Evolutionary conservation across 495 filamentous ascomycete genomes (phyloP), one percentile per base, ranked within the genome.

Genomic region (Xylaria intraflava): DNA sequence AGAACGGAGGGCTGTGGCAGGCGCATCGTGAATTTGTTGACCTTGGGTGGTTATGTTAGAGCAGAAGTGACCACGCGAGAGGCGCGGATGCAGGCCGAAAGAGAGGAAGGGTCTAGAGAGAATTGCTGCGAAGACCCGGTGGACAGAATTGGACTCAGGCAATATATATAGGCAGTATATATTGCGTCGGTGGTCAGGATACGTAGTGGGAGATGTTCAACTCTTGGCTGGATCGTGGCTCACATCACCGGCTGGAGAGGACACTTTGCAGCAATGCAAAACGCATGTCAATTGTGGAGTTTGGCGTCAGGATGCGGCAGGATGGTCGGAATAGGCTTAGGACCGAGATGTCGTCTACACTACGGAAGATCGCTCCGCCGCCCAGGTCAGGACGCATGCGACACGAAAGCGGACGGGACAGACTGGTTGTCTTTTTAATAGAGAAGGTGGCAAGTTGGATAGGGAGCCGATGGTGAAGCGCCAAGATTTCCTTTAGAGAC

Each of bases 11-110:
- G 45, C 46, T 42, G 56, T n/a, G 55, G 50, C 53, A 72, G 51
- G 61, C 72, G 75, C 75, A 78, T 78, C 41, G 41, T 62, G 44
- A n/a, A 29, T 35, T 35, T 35, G 11, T 6, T 19, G 35, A 17
- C 3, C 16, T 2, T 4, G 11, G 17, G 35, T 7, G 11, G 35
- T 11, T 38, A n/a, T n/a, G n/a, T n/a, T n/a, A n/a, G n/a, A n/a
- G n/a, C n/a, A n/a, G n/a, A n/a, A n/a, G n/a, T n/a, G n/a, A n/a
- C n/a, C n/a, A n/a, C n/a, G n/a, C n/a, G n/a, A n/a, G n/a, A n/a
- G n/a, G n/a, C n/a, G n/a, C n/a, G n/a, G n/a, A n/a, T n/a, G n/a
- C n/a, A n/a, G n/a, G n/a, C n/a, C n/a, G n/a, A n/a, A n/a, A n/a
- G n/a, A n/a, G n/a, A n/a, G n/a, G n/a, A n/a, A n/a, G n/a, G n/a